A percentile compares a stretch with the other conserved stretches of the same genome.
These are phyloP conservation scores for Xylaria polymorpha DNA, from an alignment of 2,329 filamentous ascomycete species.

Conservation along the genomic window DNA sequence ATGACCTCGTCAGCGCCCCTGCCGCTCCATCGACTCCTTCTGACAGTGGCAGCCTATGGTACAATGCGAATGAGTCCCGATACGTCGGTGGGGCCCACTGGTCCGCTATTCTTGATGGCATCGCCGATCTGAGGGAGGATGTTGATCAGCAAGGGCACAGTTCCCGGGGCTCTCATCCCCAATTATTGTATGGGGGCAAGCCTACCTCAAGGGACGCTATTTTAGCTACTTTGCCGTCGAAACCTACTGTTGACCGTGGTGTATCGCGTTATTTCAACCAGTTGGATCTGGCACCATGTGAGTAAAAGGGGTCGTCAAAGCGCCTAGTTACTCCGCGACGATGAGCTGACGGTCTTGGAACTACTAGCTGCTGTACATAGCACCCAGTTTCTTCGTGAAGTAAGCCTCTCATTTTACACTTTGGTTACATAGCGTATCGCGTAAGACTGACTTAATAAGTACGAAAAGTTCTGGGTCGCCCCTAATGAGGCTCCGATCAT, in stretches of 20 bases:
- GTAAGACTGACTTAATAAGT: constrained; percentile 63
- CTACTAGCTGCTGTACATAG: constrained; percentile 54
- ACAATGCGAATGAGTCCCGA: constrained; percentile 16
- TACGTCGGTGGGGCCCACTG: constrained; percentile 25
- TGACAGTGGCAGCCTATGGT: constrained; percentile 18
- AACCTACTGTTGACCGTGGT: constrained; percentile 42
- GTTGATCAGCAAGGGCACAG: constrained; percentile 8
- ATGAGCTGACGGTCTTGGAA: constrained; percentile 16
- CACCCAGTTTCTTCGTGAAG: constrained; percentile 61
- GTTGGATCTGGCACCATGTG: constrained; percentile 46
- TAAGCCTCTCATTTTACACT: constrained; percentile 17
- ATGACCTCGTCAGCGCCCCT: constrained; percentile 5
- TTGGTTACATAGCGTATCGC: constrained; percentile 43
- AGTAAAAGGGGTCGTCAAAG: constrained; percentile 37
- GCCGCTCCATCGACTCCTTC: constrained; percentile 25
- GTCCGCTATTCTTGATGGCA: constrained; percentile 33
- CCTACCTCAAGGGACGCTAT: constrained; percentile 43
- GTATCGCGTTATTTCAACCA: constrained; percentile 46
- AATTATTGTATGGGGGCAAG: constrained; percentile 16
- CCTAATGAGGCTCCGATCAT: constrained; percentile 58
- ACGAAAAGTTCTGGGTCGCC: constrained; percentile 47
- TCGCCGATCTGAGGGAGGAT: constrained; percentile 25
- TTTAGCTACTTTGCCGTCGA: constrained; percentile 45
- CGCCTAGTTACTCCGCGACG: no score
- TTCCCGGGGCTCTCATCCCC: constrained; percentile 1